Conservation (phyloP, 2,329 filamentous ascomycete species). For the Sarocladiaceae sp. region DNA sequence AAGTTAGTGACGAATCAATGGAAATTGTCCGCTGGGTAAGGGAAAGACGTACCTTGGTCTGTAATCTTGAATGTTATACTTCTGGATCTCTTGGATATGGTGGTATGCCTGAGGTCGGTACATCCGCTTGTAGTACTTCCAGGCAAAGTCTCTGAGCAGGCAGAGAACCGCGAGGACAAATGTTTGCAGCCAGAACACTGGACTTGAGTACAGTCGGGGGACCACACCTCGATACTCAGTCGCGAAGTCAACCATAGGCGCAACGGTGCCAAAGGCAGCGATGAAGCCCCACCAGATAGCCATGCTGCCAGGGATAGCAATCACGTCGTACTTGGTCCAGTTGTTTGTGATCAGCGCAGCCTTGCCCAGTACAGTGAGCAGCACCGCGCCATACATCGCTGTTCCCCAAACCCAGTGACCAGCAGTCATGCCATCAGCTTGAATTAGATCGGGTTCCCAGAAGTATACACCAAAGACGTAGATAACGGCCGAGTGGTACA, state of each 20-base stretch:
- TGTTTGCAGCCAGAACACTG: constrained; percentile 90
- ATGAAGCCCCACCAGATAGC: constrained; percentile 88
- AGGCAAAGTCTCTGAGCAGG: constrained; percentile 82
- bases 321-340: constrained; percentile 97
- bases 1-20: constrained; percentile 1
- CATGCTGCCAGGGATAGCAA: constrained; percentile 93
- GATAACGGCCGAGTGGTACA: constrained; percentile 92
- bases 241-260: constrained; percentile 77
- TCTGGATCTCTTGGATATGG: constrained; percentile 98
- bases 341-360: constrained; percentile 92
- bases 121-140: constrained; percentile 98
- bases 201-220: constrained; percentile 72
- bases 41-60: constrained; percentile 68
- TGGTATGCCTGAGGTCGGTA: constrained; percentile 95
- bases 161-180: constrained; percentile 76
- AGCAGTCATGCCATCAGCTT: constrained; percentile 73
- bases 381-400: constrained; percentile 87
- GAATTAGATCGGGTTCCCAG: constrained; percentile 75
- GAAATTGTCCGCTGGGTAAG: neutral
- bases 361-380: constrained; percentile 91
- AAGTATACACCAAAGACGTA: constrained; percentile 81
- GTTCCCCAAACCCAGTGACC: constrained; percentile 99
- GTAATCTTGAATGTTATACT: constrained; percentile 99
- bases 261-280: constrained; percentile 80
- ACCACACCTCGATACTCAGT: constrained; percentile 83